Evolutionary conservation across 495 filamentous ascomycete species (phyloP), one percentile per base, ranked within the genome.

Genomic region (Lepidopterella palustris): DNA sequence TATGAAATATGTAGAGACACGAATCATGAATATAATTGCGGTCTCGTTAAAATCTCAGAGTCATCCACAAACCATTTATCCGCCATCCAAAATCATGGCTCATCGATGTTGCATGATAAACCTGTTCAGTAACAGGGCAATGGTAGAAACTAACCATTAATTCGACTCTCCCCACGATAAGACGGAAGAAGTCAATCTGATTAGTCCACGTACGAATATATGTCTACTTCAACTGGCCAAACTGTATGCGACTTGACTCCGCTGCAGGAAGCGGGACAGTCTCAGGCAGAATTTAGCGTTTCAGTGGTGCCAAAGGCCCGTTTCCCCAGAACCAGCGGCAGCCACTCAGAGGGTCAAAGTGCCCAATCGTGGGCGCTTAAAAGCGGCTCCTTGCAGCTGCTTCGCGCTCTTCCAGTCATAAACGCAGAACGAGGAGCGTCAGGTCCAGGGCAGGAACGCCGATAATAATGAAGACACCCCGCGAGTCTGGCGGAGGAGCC

Each of bases 391-490:
- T 58, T 58, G 53, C 55, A 51, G 47, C 39, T 27, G 24, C n/a
- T 60, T 39, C 29, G 11, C 5, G 11, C 54, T 27, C 20, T 21
- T 28, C 63, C 63, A 66, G 55, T 66, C 55, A 60, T 5, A 58
- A 51, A 62, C 62, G 63, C 59, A 66, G 63, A 58, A 65, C 61
- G 48, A 55, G 49, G 58, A 50, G 53, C 23, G 35, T 18, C 11
- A n/a, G 53, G 21, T 26, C 5, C n/a, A 53, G 28, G 31, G 11
- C 55, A 25, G 53, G 62, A 53, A 57, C 52, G 11, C 39, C 20
- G 63, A 54, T 65, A 61, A 65, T 58, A 58, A 54, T 61, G 58
- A 51, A 53, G 54, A 31, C 40, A 48, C 40, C 45, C 55, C 53
- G 51, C 26, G 21, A 29, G n/a, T 18, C 35, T 53, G 57, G 29